Evolutionary conservation across 108 stramenopile species (phyloP).

Genomic region (Cylindrotheca fusiformis): DNA sequence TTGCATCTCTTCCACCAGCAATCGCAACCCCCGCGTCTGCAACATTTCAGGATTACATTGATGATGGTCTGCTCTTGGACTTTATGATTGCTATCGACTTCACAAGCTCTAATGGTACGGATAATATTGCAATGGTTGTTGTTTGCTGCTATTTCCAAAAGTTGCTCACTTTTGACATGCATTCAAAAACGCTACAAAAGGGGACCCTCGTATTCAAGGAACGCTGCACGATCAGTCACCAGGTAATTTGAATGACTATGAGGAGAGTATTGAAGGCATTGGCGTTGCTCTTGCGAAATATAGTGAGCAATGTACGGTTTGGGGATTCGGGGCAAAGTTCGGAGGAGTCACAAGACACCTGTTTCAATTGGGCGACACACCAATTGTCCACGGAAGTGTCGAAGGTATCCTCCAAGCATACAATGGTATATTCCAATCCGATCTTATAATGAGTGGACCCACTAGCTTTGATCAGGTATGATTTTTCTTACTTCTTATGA

Average conservation of each 20-base stretch:
- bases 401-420: conserved; percentile 67
- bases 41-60: conserved; percentile 20
- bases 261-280: conserved; percentile 58
- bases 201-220: conserved; percentile 28
- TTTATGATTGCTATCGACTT: conserved; percentile 66
- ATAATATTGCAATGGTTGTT: too few relatives aligned
- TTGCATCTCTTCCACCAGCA: conserved; percentile 10
- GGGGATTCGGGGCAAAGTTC: conserved; percentile 85
- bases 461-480: conserved; percentile 50
- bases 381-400: conserved; percentile 43
- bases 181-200: too few relatives aligned
- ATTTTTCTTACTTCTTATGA: too few relatives aligned
- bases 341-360: conserved; percentile 53
- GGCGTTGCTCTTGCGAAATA: conserved; percentile 47
- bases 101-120: conserved; percentile 63
- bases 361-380: conserved; percentile 49
- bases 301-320: conserved; percentile 58
- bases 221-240: conserved; percentile 19
- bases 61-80: conserved; percentile 26
- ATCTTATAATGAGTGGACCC: conserved; percentile 71
- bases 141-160: conserved; percentile 1
- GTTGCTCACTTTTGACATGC: not conserved
- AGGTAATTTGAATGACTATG: conserved; percentile 48
- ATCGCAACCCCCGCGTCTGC: conserved; percentile 18
- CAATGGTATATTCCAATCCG: conserved; percentile 44